These are phyloP conservation scores for Ilex paraguariensis DNA, from an alignment of 305 asterid species.

Conservation along the genomic window DNA sequence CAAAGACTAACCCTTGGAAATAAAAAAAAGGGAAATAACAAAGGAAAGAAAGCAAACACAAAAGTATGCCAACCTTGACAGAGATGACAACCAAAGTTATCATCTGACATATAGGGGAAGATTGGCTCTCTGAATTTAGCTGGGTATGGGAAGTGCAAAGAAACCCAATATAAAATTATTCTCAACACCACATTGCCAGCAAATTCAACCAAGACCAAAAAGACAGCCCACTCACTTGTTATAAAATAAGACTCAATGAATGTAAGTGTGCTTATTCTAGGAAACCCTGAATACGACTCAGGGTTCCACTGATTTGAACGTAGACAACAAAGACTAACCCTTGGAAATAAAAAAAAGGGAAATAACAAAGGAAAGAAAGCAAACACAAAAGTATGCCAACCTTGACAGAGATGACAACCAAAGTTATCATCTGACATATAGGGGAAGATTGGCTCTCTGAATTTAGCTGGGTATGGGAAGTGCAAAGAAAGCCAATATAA, in stretches of 20 bases:
- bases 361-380: not conserved
- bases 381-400: slow-evolving; percentile 23
- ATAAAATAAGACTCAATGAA: too few relatives aligned
- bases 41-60: not conserved
- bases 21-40: too few relatives aligned
- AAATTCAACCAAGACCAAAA: slow-evolving; percentile 7
- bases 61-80: slow-evolving; percentile 32
- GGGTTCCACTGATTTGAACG: too few relatives aligned
- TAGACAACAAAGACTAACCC: too few relatives aligned
- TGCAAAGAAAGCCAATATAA: slow-evolving; percentile 27
- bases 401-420: slow-evolving; percentile 28
- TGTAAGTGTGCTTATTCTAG: not conserved
- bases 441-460: slow-evolving; percentile 26
- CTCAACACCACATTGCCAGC: slow-evolving; percentile 55
- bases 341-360: too few relatives aligned
- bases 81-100: slow-evolving; percentile 22
- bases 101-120: slow-evolving; percentile 25
- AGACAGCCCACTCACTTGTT: too few relatives aligned
- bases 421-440: slow-evolving; percentile 19
- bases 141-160: slow-evolving; percentile 54
- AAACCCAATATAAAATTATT: slow-evolving; percentile 15
- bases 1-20: too few relatives aligned
- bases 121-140: slow-evolving; percentile 30
- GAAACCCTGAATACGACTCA: too few relatives aligned
- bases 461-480: slow-evolving; percentile 55